Base-by-base conservation (phyloP, 805 yeast genomes). In the Cyberlindnera mrakii region DNA sequence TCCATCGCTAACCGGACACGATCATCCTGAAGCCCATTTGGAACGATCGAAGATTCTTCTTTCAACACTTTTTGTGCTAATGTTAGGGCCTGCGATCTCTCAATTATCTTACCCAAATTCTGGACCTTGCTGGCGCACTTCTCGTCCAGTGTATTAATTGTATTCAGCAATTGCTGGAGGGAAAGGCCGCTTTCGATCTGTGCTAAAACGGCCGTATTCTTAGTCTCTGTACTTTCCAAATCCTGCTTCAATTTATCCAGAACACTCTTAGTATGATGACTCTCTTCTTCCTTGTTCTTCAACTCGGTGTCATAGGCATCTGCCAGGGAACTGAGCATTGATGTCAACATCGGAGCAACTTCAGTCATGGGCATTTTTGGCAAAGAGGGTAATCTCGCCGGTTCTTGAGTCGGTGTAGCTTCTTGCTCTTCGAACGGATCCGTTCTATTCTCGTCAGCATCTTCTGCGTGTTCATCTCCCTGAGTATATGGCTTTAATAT, bases 81-180 rank as follows among this genome's bases (percentile, higher is more conserved):
- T 47, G 72, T 72, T 51, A 78, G 62, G 1, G 87, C 80, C 57
- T 83, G 90, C 1, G 81, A 67, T 40, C 85, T 71, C 58, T 83
- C 90, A 29, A 76, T 57, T n/a, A 74, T 55, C 43, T 65, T 67
- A 13, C 65, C 63, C 38, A 78, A 57, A 39, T 63, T 59, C 18
- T 59, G 50, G 19, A 66, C 57, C 46, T 62, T 62, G 47, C 60
- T 44, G 18, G 51, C 41, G 20, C 59, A 44, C 15, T 50, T 46
- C 3, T 43, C 34, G 29, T 59, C 55, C 37, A 56, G 32, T 8
- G 45, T 43, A 6, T 35, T 32, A 3, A 54, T 43, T 9, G 46
- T 53, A 2, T 19, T 18, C 35, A 46, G 35, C 4, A 56, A 33
- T n/a, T 53, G 53, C 11, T 49, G 53, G 11, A 48, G 33, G 6